These are phyloP conservation scores for Aureobasidium sp. DNA, from an alignment of 2,329 filamentous ascomycete genomes.

Conservation along the genomic window DNA sequence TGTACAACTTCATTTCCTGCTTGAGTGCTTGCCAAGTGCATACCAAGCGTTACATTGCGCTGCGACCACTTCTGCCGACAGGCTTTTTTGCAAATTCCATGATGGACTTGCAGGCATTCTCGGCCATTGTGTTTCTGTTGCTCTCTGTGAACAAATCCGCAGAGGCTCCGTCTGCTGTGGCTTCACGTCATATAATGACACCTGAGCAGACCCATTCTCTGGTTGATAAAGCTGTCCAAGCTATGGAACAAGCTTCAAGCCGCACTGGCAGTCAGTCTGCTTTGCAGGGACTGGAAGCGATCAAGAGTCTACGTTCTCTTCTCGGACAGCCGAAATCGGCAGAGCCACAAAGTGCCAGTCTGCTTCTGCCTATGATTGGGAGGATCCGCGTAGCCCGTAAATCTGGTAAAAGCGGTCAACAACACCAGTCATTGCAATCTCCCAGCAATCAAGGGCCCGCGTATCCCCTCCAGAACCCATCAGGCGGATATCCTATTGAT, in stretches of 20 bases:
- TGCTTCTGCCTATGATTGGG: constrained; percentile 2
- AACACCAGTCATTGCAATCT: not conserved
- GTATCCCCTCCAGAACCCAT: not conserved
- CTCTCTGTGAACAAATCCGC: not conserved
- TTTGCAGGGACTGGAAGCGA: not conserved
- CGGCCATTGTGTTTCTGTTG: not conserved
- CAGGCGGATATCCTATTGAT: not conserved
- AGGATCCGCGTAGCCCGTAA: constrained; percentile 4
- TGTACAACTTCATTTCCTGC: constrained; percentile 11
- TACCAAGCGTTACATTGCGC: not conserved
- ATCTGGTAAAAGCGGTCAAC: not conserved
- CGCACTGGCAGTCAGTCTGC: not conserved
- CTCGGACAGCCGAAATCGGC: not conserved
- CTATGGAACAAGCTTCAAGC: not conserved
- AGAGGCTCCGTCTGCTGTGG: not conserved
- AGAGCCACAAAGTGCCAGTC: not conserved
- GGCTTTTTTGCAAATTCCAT: not conserved
- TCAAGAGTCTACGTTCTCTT: not conserved
- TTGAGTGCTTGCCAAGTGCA: constrained; percentile 3
- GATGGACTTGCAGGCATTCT: constrained; percentile 1
- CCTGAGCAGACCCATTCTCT: not conserved
- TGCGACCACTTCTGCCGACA: not conserved
- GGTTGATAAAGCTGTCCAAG: not conserved
- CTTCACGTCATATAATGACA: not conserved
- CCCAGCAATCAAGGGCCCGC: not conserved